Evolutionary conservation across 2,329 filamentous ascomycete genomes (phyloP), one percentile per base, ranked within the genome.

Genomic region (Nakataea oryzae): DNA sequence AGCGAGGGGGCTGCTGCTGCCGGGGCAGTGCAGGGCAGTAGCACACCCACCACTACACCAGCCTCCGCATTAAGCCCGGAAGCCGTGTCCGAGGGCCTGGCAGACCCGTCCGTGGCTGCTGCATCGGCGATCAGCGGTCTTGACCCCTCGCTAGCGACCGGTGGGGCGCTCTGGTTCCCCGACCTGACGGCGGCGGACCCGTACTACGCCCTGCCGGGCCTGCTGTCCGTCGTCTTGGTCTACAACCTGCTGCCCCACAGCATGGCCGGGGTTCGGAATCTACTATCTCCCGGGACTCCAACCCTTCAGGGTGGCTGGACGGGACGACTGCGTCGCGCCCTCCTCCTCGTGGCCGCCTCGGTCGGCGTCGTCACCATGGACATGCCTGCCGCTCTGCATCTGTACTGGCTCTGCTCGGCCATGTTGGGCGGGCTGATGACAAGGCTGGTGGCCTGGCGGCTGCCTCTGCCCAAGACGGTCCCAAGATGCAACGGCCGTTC

Each of bases 131-230:
- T 1, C 21, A 12, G 6, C 21, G n/a, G 21, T n/a, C 3, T 64
- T 12, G 60, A 67, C 56, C 70, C 74, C 3, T 74, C 75, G 1
- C 67, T 86, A n/a, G 67, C 73, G 0, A 74, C 78, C 0, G 82
- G 79, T 6, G 82, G 83, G 29, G 76, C 74, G 54, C 72, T 85
- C 21, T 85, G 83, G 82, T 84, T 85, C 66, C 72, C 76, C 2
- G 79, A 86, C 65, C 75, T 86, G 28, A 79, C 78, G 8, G 77
- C 69, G 32, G 72, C 78, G 34, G 83, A 86, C 64, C 81, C 83
- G 1, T 78, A 78, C 62, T 73, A 76, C 62, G 69, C 78, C 30
- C 74, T 85, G 0, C 81, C 83, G 4, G 62, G 75, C 12, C 67
- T 71, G 1, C 67, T 79, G 26, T 77, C 75, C 0, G 71, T 67